These are phyloP conservation scores for Ogataea glucozyma DNA, from an alignment of 805 yeast species.

Conservation along the genomic window DNA sequence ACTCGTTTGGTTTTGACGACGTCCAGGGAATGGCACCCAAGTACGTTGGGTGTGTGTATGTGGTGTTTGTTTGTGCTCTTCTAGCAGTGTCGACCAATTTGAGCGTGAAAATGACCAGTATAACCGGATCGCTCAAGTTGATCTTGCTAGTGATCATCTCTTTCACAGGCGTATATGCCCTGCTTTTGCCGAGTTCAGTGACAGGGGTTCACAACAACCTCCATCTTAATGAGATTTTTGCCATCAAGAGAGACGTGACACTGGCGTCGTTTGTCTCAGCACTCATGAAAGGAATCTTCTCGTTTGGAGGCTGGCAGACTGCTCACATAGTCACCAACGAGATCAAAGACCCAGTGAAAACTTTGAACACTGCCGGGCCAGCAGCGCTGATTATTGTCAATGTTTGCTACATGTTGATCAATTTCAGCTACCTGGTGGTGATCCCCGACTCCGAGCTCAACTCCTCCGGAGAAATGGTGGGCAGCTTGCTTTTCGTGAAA, in stretches of 20 bases:
- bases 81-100: conserved; percentile 61
- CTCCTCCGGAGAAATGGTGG: conserved; percentile 49
- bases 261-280: conserved; percentile 49
- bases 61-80: conserved; percentile 39
- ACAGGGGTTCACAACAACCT: conserved; percentile 48
- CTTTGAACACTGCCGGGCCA: conserved; percentile 56
- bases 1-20: conserved; percentile 43
- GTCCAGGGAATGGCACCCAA: conserved; percentile 42
- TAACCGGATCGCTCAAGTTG: conserved; percentile 63
- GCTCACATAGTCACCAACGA: conserved; percentile 57
- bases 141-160: conserved; percentile 54
- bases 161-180: conserved; percentile 57
- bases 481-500: conserved; percentile 52
- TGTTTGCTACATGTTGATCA: conserved; percentile 47
- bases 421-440: conserved; percentile 51
- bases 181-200: conserved; percentile 46
- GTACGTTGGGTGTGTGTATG: conserved; percentile 42
- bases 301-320: conserved; percentile 56
- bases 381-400: conserved; percentile 44
- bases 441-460: conserved; percentile 49
- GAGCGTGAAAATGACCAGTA: conserved; percentile 63
- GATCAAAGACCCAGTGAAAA: conserved; percentile 51
- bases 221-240: conserved; percentile 32
- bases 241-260: conserved; percentile 34
- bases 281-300: conserved; percentile 51